Conservation (phyloP, 768 basidiomycete species). For the Pilatotrama ljubarskyi region DNA sequence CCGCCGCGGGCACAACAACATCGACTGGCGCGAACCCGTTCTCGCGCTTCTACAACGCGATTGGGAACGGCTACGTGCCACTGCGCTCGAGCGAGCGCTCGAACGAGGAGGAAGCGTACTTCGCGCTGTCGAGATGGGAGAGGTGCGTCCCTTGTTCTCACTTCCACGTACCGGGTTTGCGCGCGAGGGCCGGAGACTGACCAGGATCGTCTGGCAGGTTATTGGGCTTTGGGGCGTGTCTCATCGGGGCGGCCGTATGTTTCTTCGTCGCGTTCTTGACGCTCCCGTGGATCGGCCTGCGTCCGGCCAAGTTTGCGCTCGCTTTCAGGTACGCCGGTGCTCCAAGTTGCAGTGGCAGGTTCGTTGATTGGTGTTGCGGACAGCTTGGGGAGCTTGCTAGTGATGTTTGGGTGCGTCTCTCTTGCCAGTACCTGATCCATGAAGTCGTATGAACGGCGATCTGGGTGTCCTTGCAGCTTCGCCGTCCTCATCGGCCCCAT, state of each 20-base stretch:
- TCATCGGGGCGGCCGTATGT: constrained; percentile 89
- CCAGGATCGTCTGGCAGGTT: constrained; percentile 50
- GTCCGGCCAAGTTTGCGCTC: constrained; percentile 89
- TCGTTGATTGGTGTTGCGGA: background rate
- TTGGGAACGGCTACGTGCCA: constrained; percentile 88
- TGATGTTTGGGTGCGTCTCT: constrained; percentile 86
- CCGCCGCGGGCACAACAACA: constrained; percentile 11
- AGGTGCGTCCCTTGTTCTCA: constrained; percentile 50
- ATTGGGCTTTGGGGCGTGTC: constrained; percentile 86
- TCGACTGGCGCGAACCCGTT: constrained; percentile 45
- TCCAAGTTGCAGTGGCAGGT: background rate
- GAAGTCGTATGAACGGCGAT: background rate
- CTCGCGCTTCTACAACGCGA: constrained; percentile 81
- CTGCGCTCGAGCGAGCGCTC: constrained; percentile 77
- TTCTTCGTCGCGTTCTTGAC: constrained; percentile 91
- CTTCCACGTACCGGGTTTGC: too few relatives aligned
- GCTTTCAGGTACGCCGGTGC: constrained; percentile 63
- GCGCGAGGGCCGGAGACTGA: too few relatives aligned
- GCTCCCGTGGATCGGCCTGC: constrained; percentile 66
- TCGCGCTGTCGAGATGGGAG: constrained; percentile 92
- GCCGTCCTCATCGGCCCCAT: constrained; percentile 86
- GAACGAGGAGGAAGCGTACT: constrained; percentile 96
- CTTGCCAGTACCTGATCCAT: background rate
- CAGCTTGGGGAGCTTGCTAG: constrained; percentile 85
- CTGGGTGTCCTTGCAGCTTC: constrained; percentile 48